phyloP scores from a whole-genome alignment of 1,284 basidiomycete species.

The Agroathelia rolfsii region DNA sequence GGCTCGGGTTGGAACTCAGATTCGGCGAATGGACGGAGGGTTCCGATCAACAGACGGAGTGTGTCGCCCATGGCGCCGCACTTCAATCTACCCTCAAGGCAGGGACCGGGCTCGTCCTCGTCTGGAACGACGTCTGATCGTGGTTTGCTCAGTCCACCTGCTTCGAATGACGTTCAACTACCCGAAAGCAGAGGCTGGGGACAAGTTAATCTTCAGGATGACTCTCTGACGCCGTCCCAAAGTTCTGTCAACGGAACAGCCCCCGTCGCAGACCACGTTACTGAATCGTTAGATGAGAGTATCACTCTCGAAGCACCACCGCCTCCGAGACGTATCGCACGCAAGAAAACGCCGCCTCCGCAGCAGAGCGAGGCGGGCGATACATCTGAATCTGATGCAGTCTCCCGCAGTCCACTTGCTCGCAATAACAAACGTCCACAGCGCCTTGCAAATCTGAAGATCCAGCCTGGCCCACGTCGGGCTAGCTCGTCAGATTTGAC shows the following conservation, averaged over 20 bases:
- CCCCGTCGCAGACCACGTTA: conserved; percentile 20
- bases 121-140: conserved; percentile 19
- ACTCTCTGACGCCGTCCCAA: conserved; percentile 4
- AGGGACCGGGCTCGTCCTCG: too few relatives aligned
- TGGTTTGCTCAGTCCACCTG: conserved; percentile 17
- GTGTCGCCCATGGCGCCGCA: conserved; percentile 63
- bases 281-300: conserved; percentile 27
- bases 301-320: conserved; percentile 21
- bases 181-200: conserved; percentile 8
- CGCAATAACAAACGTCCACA: conserved; percentile 40
- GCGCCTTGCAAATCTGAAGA: conserved; percentile 36
- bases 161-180: too few relatives aligned
- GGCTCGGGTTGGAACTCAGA: conserved; percentile 48
- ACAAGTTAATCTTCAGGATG: conserved; percentile 2
- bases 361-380: conserved; percentile 17
- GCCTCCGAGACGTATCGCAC: conserved; percentile 19
- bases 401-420: conserved; percentile 28
- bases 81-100: conserved; percentile 25
- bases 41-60: conserved; percentile 55
- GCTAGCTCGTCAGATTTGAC: conserved; percentile 20
- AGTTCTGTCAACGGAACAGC: conserved; percentile 10
- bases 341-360: conserved; percentile 30
- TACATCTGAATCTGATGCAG: conserved; percentile 22
- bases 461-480: conserved; percentile 24
- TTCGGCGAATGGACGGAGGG: conserved; percentile 29